phyloP scores from a whole-genome alignment of 352 stramenopile species.

The Pelagophyceae sp. region DNA sequence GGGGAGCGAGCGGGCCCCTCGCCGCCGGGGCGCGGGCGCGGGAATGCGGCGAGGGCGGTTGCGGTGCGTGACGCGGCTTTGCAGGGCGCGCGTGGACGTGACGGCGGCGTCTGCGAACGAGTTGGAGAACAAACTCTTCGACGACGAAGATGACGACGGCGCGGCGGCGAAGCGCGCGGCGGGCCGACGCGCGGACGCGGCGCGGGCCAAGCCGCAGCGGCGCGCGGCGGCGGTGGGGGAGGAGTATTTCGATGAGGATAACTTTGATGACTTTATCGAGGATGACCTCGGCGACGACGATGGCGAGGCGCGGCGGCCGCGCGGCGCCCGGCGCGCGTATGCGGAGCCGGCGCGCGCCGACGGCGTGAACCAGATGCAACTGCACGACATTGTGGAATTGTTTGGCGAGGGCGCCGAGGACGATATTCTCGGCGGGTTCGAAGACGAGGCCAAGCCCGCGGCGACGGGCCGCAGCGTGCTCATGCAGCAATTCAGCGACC shows the following conservation, averaged over 20 bases:
- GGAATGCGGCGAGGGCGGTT: no score
- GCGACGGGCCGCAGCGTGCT: no score
- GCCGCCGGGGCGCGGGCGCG: no score
- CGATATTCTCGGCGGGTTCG: neutral
- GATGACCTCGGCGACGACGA: slow-evolving; percentile 29
- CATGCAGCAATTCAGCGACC: no score
- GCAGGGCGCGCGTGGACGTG: neutral
- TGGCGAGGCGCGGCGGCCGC: neutral
- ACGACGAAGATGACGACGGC: slow-evolving; percentile 5
- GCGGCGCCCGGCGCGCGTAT: slow-evolving; percentile 15
- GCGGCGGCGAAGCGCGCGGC: no score
- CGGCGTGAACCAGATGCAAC: slow-evolving; percentile 24
- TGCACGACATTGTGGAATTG: slow-evolving; percentile 9
- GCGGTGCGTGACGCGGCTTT: no score
- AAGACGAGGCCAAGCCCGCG: neutral
- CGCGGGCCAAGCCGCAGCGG: neutral
- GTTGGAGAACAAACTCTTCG: slow-evolving; percentile 19
- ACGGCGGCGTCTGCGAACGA: no score
- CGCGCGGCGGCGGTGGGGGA: neutral
- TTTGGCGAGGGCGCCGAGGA: slow-evolving; percentile 7
- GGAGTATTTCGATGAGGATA: slow-evolving; percentile 8
- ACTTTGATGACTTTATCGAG: slow-evolving; percentile 33
- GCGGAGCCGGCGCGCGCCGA: slow-evolving; percentile 19
- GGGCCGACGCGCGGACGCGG: no score
- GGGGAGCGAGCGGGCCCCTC: neutral